phyloP scores from a whole-genome alignment of 2,329 filamentous ascomycete species.

The Colletotrichum sp. region DNA sequence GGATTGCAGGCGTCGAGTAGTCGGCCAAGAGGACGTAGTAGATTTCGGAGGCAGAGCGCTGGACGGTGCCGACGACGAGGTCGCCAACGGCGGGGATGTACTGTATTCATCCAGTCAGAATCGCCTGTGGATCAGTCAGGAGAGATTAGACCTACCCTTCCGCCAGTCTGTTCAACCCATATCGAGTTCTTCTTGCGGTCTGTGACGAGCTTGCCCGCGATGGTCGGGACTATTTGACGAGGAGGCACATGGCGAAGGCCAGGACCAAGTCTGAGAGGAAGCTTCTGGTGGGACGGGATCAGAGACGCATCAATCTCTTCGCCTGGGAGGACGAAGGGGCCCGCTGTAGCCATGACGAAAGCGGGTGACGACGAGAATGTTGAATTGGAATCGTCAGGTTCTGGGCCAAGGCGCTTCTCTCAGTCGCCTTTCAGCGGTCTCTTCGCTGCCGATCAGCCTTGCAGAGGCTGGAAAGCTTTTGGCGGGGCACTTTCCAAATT shows the following conservation, averaged over 20 bases:
- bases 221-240: constrained; percentile 71
- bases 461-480: constrained; percentile 25
- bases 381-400: neutral
- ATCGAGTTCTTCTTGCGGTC: constrained; percentile 78
- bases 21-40: constrained; percentile 81
- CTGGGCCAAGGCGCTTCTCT: neutral
- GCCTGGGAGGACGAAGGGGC: constrained; percentile 80
- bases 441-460: constrained; percentile 13
- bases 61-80: constrained; percentile 85
- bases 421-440: neutral
- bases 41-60: constrained; percentile 75
- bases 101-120: constrained; percentile 47
- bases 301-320: constrained; percentile 71
- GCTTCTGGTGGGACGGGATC: constrained; percentile 72
- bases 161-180: constrained; percentile 75
- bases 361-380: neutral
- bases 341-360: constrained; percentile 59
- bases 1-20: constrained; percentile 67
- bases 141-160: constrained; percentile 59
- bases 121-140: neutral
- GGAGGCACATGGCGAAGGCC: constrained; percentile 84
- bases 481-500: constrained; percentile 14
- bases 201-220: constrained; percentile 70
- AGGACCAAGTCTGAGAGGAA: constrained; percentile 80
- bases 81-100: constrained; percentile 84